Percentiles rank a stretch among this genome's conserved stretches.
phyloP scores from a whole-genome alignment of 305 asterid genomes.

The Fraxinus baroniana region DNA sequence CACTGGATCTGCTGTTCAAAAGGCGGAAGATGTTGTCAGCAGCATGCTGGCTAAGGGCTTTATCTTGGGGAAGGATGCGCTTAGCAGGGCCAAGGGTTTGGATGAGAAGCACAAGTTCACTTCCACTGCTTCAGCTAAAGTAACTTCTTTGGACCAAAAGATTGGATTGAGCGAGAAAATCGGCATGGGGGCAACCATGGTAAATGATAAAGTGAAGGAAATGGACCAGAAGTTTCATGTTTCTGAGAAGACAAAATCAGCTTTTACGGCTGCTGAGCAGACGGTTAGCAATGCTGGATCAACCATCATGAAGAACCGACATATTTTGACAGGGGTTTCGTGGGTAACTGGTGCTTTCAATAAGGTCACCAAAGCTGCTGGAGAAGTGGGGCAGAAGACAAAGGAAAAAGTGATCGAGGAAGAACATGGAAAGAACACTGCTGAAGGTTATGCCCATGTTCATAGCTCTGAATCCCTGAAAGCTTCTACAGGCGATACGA shows the following conservation, averaged over 20 bases:
- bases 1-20: conserved; percentile 52
- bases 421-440: conserved; percentile 40
- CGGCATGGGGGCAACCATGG: conserved; percentile 56
- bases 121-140: conserved; percentile 70
- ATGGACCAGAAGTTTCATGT: conserved; percentile 73
- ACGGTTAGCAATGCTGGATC: conserved; percentile 64
- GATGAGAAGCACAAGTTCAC: conserved; percentile 66
- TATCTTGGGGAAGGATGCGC: conserved; percentile 64
- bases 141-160: conserved; percentile 62
- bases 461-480: conserved; percentile 27
- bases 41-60: conserved; percentile 76
- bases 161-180: conserved; percentile 71
- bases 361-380: conserved; percentile 61
- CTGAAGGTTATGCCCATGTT: conserved; percentile 40
- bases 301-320: conserved; percentile 69
- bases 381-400: conserved; percentile 68
- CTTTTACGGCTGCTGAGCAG: conserved; percentile 66
- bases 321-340: conserved; percentile 58
- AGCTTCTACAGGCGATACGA: conserved; percentile 29
- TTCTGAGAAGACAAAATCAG: conserved; percentile 69
- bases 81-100: conserved; percentile 60
- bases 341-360: conserved; percentile 77
- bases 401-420: conserved; percentile 62
- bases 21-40: conserved; percentile 73
- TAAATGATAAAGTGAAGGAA: conserved; percentile 69